Percentiles rank a stretch among this genome's conserved stretches.
phyloP scores from a whole-genome alignment of 2,329 filamentous ascomycete species.

The Septoria petroselini region DNA sequence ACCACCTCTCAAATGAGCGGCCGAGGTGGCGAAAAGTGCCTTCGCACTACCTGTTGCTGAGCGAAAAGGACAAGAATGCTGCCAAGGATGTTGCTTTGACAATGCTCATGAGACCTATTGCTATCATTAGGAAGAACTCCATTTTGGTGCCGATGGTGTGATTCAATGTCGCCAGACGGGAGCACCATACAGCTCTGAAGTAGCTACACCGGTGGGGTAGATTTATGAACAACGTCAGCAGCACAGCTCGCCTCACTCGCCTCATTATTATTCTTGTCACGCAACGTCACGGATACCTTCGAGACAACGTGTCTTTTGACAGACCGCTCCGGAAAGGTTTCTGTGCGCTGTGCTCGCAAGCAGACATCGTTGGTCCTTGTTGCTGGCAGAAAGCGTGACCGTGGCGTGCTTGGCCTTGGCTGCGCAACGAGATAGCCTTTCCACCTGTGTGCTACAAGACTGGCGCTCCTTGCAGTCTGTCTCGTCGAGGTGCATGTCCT shows the following conservation, averaged over 20 bases:
- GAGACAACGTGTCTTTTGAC: no score
- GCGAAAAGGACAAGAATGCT: slow-evolving; percentile 18
- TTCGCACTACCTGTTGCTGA: slow-evolving; percentile 9
- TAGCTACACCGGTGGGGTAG: slow-evolving; percentile 9
- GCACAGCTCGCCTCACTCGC: background rate
- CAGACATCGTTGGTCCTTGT: no score
- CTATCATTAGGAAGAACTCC: slow-evolving; percentile 21
- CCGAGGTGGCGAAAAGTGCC: background rate
- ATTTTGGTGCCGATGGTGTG: slow-evolving; percentile 9
- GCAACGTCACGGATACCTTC: no score
- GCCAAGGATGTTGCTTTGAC: slow-evolving; percentile 23
- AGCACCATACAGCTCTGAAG: slow-evolving; percentile 1
- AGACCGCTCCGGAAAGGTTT: no score
- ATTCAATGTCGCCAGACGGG: background rate
- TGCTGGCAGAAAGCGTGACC: no score
- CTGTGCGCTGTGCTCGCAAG: no score
- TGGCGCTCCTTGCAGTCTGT: background rate
- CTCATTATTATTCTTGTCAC: no score
- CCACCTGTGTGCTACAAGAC: no score
- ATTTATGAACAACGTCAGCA: background rate
- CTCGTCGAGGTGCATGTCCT: slow-evolving; percentile 2
- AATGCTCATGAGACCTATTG: slow-evolving; percentile 18
- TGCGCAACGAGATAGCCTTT: no score
- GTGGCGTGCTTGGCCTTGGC: no score
- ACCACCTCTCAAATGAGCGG: background rate